Evolutionary conservation across 306 rosid genomes (phyloP).

Genomic region (Cercis canadensis): DNA sequence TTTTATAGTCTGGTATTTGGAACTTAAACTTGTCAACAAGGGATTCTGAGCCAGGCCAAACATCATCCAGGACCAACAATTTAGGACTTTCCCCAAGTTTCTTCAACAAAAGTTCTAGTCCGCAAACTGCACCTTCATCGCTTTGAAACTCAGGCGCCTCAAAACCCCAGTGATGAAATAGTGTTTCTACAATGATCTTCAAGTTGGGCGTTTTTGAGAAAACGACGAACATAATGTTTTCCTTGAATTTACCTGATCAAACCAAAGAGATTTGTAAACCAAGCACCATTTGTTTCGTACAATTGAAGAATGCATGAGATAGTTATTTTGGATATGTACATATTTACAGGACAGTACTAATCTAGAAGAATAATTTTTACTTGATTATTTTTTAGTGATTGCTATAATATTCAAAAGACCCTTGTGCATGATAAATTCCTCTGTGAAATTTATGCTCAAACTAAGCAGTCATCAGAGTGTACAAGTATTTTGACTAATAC

Average conservation of each 20-base stretch:
- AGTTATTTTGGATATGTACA: no score
- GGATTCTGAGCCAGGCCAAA: slow-evolving; percentile 58
- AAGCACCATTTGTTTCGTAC: background rate
- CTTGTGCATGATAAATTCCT: no score
- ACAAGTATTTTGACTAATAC: no score
- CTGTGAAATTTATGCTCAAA: no score
- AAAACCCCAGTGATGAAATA: slow-evolving; percentile 44
- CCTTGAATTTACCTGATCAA: slow-evolving; percentile 50
- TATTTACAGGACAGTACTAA: no score
- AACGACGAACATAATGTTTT: slow-evolving; percentile 55
- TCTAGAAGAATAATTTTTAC: no score
- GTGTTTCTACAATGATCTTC: slow-evolving; percentile 50
- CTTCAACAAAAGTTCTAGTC: slow-evolving; percentile 44
- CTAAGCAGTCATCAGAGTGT: no score
- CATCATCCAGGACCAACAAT: slow-evolving; percentile 72
- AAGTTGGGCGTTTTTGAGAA: slow-evolving; percentile 53
- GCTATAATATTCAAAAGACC: no score
- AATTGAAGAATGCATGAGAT: slow-evolving; percentile 27
- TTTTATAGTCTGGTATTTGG: slow-evolving; percentile 47
- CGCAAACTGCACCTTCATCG: slow-evolving; percentile 46
- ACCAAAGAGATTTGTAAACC: slow-evolving; percentile 28
- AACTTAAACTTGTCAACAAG: slow-evolving; percentile 51
- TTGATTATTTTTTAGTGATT: no score
- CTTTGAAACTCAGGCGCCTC: slow-evolving; percentile 46
- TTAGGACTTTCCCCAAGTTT: slow-evolving; percentile 30